Conservation (phyloP, 2,329 filamentous ascomycete species). For the Xylaria arbuscula region DNA sequence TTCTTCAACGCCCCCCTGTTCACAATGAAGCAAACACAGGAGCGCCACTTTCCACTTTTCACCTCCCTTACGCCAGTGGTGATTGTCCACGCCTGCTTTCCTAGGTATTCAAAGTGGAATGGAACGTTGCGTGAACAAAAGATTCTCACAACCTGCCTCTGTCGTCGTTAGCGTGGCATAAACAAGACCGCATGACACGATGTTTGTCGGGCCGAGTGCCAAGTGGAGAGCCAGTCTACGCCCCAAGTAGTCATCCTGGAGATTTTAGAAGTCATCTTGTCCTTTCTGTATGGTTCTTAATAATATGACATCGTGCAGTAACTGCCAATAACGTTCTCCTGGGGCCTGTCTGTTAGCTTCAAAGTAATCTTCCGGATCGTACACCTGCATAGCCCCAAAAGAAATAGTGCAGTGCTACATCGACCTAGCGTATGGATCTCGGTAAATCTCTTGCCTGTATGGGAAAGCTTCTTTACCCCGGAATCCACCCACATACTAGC, state of each 20-base stretch:
- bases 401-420: slow-evolving; percentile 5
- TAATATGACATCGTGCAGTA: not conserved
- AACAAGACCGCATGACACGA: slow-evolving; percentile 32
- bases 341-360: slow-evolving; percentile 3
- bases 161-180: slow-evolving; percentile 17
- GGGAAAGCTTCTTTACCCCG: slow-evolving; percentile 23
- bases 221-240: slow-evolving; percentile 5
- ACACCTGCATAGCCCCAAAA: not conserved
- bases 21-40: not conserved
- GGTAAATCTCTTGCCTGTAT: slow-evolving; percentile 30
- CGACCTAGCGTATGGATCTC: slow-evolving; percentile 11
- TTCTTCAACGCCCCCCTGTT: slow-evolving; percentile 1
- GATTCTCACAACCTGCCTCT: slow-evolving; percentile 11
- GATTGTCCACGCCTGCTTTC: not conserved
- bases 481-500: slow-evolving; percentile 21
- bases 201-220: slow-evolving; percentile 27
- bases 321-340: not conserved
- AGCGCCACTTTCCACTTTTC: slow-evolving; percentile 25
- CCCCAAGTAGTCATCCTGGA: not conserved
- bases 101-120: slow-evolving; percentile 2
- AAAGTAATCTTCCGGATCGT: slow-evolving; percentile 7
- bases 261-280: slow-evolving; percentile 14
- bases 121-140: slow-evolving; percentile 23
- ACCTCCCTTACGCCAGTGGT: not conserved
- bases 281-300: not conserved